phyloP scores from a whole-genome alignment of 345 rosid genomes.

The Conringia planisiliqua region DNA sequence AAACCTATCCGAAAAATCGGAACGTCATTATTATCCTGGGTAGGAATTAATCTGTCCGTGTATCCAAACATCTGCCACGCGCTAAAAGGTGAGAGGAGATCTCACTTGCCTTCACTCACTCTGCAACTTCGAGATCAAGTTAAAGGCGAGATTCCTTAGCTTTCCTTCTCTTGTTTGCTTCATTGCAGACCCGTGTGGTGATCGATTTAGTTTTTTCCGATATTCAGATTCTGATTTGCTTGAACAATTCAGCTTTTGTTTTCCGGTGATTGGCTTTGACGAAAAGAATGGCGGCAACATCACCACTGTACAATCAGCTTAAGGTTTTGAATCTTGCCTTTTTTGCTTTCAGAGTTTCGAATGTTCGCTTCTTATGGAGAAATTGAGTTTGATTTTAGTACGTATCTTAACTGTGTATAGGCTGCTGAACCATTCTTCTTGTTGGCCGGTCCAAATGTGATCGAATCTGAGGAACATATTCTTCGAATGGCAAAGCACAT shows the following conservation, averaged over 20 bases:
- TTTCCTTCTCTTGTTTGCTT: not conserved
- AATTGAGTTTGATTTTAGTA: not conserved
- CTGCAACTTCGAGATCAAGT: constrained; percentile 28
- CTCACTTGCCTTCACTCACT: constrained; percentile 21
- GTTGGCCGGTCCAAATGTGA: constrained; percentile 94
- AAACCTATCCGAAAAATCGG: not conserved
- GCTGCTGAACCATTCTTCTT: constrained; percentile 84
- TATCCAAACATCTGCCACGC: constrained; percentile 22
- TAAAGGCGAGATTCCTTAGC: not conserved
- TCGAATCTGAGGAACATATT: constrained; percentile 91
- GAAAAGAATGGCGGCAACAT: constrained; percentile 47
- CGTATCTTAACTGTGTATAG: constrained; percentile 33
- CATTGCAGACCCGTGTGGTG: constrained; percentile 11
- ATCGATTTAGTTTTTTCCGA: not conserved
- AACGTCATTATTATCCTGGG: not conserved
- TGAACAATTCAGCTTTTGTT: not conserved
- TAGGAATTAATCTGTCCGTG: not conserved
- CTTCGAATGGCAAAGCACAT: constrained; percentile 72
- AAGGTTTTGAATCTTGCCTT: constrained; percentile 41
- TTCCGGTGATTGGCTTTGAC: not conserved
- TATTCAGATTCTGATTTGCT: not conserved
- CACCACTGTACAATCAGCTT: constrained; percentile 57
- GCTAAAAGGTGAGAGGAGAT: not conserved
- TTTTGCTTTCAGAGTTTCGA: not conserved
- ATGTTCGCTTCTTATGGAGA: not conserved